Evolutionary conservation across 805 yeast species (phyloP).

Genomic region (Lachancea sp.): DNA sequence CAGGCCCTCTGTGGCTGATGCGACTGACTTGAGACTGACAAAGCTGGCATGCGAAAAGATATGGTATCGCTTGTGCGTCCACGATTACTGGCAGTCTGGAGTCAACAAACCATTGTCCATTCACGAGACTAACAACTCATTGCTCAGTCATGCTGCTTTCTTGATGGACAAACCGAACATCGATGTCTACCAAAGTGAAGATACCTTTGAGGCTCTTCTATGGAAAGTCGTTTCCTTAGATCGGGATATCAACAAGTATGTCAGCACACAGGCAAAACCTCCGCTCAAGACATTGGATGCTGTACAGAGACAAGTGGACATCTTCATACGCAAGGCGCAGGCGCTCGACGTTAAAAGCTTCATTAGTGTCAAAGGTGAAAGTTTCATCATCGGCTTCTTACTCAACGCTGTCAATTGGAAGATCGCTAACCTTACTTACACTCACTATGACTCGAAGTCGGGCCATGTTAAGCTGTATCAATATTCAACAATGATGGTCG

Average conservation of each 20-base stretch:
- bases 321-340: constrained; percentile 14
- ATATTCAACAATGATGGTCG: constrained; percentile 17
- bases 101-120: constrained; percentile 18
- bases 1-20: constrained; percentile 20
- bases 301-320: constrained; percentile 18
- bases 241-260: constrained; percentile 27
- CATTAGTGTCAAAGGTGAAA: constrained; percentile 19
- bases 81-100: constrained; percentile 25
- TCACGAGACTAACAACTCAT: constrained; percentile 24
- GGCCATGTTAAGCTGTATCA: constrained; percentile 16
- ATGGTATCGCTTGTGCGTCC: constrained; percentile 25
- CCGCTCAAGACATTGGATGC: constrained; percentile 28
- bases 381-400: constrained; percentile 18
- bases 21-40: constrained; percentile 17
- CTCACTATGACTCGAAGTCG: constrained; percentile 18
- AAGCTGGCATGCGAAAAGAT: constrained; percentile 23
- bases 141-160: constrained; percentile 26
- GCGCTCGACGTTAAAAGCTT: constrained; percentile 11
- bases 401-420: constrained; percentile 25
- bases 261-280: constrained; percentile 18
- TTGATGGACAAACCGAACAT: constrained; percentile 18
- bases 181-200: constrained; percentile 26
- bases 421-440: constrained; percentile 19
- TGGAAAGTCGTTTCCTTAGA: constrained; percentile 31
- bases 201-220: constrained; percentile 23